phyloP scores from a whole-genome alignment of 2,329 filamentous ascomycete genomes.

The Penicillium corylophilum region DNA sequence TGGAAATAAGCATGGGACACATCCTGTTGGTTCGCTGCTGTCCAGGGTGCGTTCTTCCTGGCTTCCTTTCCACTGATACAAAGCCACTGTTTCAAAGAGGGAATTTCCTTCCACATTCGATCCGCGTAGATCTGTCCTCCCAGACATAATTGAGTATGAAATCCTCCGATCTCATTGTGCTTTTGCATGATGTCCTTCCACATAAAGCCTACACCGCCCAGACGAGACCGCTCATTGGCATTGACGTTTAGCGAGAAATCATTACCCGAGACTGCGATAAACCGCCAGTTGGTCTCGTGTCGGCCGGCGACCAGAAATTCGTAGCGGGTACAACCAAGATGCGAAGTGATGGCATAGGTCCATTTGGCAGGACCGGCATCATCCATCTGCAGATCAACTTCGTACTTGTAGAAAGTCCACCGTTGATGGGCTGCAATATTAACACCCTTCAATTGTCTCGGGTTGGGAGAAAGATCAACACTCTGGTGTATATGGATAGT shows the following conservation, averaged over 20 bases:
- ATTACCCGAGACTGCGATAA: constrained; percentile 93
- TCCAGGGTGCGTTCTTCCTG: constrained; percentile 87
- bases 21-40: constrained; percentile 90
- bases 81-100: constrained; percentile 91
- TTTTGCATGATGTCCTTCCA: constrained; percentile 99
- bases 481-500: constrained; percentile 95
- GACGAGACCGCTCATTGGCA: constrained; percentile 76
- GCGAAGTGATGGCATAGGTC: constrained; percentile 98
- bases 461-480: constrained; percentile 86
- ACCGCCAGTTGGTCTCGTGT: constrained; percentile 89
- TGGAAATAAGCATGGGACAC: constrained; percentile 97
- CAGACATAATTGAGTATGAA: constrained; percentile 87
- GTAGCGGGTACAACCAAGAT: constrained; percentile 95
- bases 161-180: constrained; percentile 92
- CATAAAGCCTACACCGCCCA: constrained; percentile 92
- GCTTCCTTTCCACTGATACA: constrained; percentile 90
- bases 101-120: constrained; percentile 92
- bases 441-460: constrained; percentile 76
- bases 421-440: constrained; percentile 85
- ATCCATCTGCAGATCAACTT: constrained; percentile 85
- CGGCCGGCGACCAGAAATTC: constrained; percentile 93
- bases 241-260: constrained; percentile 89
- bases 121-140: constrained; percentile 97
- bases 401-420: constrained; percentile 96
- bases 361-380: constrained; percentile 76